Base-by-base conservation (phyloP, 495 filamentous ascomycete genomes). In the Clavariopsis aquatica region DNA sequence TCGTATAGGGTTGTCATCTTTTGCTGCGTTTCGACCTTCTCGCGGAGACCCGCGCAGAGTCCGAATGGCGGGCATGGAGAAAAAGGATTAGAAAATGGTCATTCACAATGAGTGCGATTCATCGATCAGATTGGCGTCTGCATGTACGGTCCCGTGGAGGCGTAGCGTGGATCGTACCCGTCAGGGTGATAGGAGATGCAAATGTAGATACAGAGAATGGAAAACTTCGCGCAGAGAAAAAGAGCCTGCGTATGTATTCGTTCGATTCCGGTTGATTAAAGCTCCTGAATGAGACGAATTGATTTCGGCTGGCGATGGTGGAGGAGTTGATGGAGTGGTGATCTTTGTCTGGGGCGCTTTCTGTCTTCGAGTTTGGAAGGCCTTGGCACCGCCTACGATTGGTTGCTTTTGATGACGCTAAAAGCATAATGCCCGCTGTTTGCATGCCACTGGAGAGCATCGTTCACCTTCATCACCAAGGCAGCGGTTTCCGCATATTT, bases 91-190 rank as follows among this genome's bases (percentile, higher is more conserved):
- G 20, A 20, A 60, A 53, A 53, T 41, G 15, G 27, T 12, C 31
- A 1, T 20, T 17, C 17, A 29, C 20, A 20, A 19, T 23, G 17
- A 60, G 20, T 29, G 46, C 7, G 34, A 49, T 53, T 31, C 28
- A 34, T 47, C 46, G 49, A 49, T 20, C 10, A 22, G 17, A 49
- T 9, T 34, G 24, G 47, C 47, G 17, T 10, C 29, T 65, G 56
- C 47, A 66, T 59, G 55, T 58, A 64, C 24, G 20, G 55, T 59
- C 62, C 54, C 53, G 53, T 38, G 31, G 52, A 59, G 62, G 54
- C 62, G 62, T 65, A 65, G 62, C 54, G 64, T 28, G 64, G 43
- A 55, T 57, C 46, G 15, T 3, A n/a, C 8, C 38, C 34, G 41
- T 58, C 52, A 54, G 62, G 62, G 49, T 43, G 49, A 65, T 55